These are phyloP conservation scores for Cryptomeria japonica DNA, from an alignment of 75 land plant genomes.

Conservation along the genomic window DNA sequence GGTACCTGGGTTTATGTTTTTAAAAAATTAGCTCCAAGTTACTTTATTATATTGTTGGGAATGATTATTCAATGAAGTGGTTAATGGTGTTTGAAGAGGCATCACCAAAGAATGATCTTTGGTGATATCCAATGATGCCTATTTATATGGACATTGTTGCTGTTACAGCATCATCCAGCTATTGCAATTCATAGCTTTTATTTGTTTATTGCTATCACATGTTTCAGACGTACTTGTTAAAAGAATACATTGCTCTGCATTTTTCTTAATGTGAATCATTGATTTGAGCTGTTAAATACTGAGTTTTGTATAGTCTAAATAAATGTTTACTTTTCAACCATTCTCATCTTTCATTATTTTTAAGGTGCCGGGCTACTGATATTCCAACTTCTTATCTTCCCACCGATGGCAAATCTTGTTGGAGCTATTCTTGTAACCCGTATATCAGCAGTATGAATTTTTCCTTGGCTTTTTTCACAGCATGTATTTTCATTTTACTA, in stretches of 20 bases:
- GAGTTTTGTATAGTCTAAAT: background rate
- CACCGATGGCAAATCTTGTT: conserved; percentile 22
- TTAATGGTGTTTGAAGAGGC: too few species aligned
- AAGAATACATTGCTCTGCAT: background rate
- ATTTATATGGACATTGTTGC: too few species aligned
- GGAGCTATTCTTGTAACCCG: conserved; percentile 34
- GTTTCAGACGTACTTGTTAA: background rate
- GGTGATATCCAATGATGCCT: too few species aligned
- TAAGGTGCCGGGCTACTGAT: conserved; percentile 32
- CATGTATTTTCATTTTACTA: background rate
- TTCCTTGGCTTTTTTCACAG: background rate
- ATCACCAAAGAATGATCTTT: too few species aligned
- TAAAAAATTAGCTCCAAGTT: too few species aligned
- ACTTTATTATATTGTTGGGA: too few species aligned
- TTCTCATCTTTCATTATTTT: background rate
- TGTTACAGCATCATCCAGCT: too few species aligned
- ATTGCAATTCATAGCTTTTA: too few species aligned
- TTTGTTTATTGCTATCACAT: background rate
- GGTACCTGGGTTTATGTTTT: too few species aligned
- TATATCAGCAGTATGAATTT: conserved; percentile 26
- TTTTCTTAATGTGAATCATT: background rate
- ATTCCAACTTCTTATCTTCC: conserved; percentile 34
- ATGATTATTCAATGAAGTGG: too few species aligned
- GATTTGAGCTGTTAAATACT: background rate
- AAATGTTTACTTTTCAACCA: background rate